A percentile compares a stretch with the other conserved stretches of the same genome.
Conservation (phyloP, 139 green algal genomes). For the Ettlia oleoabundans region DNA sequence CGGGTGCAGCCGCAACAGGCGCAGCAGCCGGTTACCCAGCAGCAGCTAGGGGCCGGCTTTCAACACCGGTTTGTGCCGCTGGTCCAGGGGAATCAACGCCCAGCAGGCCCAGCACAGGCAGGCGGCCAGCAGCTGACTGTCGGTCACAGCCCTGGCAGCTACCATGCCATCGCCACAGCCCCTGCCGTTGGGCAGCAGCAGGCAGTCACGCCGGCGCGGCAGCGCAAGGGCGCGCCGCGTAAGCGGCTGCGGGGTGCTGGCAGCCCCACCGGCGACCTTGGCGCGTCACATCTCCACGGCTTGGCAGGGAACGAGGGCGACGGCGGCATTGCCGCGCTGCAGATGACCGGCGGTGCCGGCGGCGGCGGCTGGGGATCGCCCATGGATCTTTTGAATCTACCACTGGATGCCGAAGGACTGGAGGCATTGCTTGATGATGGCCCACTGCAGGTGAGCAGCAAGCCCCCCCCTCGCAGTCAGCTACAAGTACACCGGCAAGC, state of each 20-base stretch:
- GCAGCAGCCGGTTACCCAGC: background rate
- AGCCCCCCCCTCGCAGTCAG: background rate
- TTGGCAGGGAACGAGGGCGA: background rate
- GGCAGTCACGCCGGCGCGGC: background rate
- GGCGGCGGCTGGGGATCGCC: background rate
- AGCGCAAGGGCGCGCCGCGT: conserved; percentile 17
- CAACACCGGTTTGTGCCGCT: too few relatives aligned
- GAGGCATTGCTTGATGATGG: conserved; percentile 27
- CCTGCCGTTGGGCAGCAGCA: background rate
- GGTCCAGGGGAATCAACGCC: too few relatives aligned
- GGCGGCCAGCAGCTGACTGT: background rate
- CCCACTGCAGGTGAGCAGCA: conserved; percentile 10
- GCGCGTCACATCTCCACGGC: background rate
- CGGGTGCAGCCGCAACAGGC: background rate
- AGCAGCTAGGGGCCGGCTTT: too few relatives aligned
- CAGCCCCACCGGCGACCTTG: background rate
- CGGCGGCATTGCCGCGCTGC: too few relatives aligned
- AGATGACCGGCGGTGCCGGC: background rate
- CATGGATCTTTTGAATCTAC: conserved; percentile 1
- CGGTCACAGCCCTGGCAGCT: background rate
- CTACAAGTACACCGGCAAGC: too few relatives aligned
- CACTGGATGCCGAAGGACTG: conserved; percentile 13
- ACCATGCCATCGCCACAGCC: background rate
- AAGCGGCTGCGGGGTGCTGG: background rate
- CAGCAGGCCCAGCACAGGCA: too few relatives aligned